A percentile compares a stretch with the other conserved stretches of the same genome.
Conservation (phyloP, 768 basidiomycete genomes). For the Tephrocybe rancida region DNA sequence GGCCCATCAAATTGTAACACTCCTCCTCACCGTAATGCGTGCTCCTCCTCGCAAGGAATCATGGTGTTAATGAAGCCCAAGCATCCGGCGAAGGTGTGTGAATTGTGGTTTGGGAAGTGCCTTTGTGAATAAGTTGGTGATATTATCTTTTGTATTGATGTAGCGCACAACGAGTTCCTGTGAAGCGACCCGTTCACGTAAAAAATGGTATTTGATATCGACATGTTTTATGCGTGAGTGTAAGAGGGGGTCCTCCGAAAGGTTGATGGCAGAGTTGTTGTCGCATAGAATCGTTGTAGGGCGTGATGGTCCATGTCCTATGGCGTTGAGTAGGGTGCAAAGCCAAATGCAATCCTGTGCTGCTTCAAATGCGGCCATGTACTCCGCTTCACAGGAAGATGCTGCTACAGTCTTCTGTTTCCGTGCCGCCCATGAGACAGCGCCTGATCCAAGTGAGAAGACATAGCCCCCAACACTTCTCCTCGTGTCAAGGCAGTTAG, state of each 20-base stretch:
- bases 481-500: slow-evolving; percentile 16
- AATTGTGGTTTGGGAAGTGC: background rate
- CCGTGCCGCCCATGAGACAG: slow-evolving; percentile 14
- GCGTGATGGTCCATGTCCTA: slow-evolving; percentile 10
- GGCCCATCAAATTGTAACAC: background rate
- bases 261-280: slow-evolving; percentile 33
- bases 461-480: slow-evolving; percentile 19
- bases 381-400: slow-evolving; percentile 29
- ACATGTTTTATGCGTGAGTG: background rate
- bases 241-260: slow-evolving; percentile 28
- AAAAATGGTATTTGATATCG: background rate
- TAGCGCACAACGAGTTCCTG: background rate
- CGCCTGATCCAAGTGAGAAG: slow-evolving; percentile 18
- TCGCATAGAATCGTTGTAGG: slow-evolving; percentile 25
- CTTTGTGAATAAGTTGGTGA: slow-evolving; percentile 1
- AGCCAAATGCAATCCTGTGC: background rate
- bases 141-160: background rate
- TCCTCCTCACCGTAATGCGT: background rate
- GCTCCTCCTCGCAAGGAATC: background rate
- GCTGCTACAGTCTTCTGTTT: slow-evolving; percentile 8
- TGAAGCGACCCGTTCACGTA: background rate
- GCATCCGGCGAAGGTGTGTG: background rate
- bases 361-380: background rate
- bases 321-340: background rate
- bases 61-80: background rate